Conservation (phyloP, 805 yeast genomes). For the Candida tallmaniae region DNA sequence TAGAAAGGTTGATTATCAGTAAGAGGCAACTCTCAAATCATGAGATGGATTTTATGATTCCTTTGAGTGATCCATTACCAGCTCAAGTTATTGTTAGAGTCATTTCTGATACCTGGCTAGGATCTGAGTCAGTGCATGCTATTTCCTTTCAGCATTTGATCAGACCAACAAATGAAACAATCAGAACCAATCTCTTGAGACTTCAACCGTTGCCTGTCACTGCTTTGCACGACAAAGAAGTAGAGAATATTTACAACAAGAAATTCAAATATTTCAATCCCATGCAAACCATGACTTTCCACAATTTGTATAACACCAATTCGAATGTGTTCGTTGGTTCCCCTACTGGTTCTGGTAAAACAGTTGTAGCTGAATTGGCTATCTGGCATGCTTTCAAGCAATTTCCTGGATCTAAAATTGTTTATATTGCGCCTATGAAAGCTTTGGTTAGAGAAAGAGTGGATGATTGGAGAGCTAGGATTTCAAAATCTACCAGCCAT, state of each 20-base stretch:
- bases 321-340: constrained; percentile 89
- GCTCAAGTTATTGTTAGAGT: constrained; percentile 79
- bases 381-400: constrained; percentile 93
- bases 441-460: constrained; percentile 82
- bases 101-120: constrained; percentile 85
- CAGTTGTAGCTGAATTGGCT: constrained; percentile 94
- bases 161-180: constrained; percentile 81
- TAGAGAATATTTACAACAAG: constrained; percentile 63
- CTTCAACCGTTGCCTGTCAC: constrained; percentile 82
- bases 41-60: constrained; percentile 88
- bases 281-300: constrained; percentile 97
- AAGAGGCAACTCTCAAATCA: constrained; percentile 54
- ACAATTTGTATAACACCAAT: constrained; percentile 74
- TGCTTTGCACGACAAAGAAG: constrained; percentile 64
- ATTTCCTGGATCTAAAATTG: constrained; percentile 74
- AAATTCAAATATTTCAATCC: constrained; percentile 90
- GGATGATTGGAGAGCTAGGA: constrained; percentile 67
- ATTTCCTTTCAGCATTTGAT: constrained; percentile 88
- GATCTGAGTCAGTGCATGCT: constrained; percentile 69
- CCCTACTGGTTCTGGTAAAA: constrained; percentile 98
- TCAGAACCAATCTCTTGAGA: constrained; percentile 74
- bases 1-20: constrained; percentile 71
- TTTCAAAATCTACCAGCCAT: constrained; percentile 42
- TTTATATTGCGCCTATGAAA: constrained; percentile 87
- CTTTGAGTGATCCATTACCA: constrained; percentile 84